Base-by-base conservation (phyloP, 129 eudicot genomes). In the Lactuca sativa region DNA sequence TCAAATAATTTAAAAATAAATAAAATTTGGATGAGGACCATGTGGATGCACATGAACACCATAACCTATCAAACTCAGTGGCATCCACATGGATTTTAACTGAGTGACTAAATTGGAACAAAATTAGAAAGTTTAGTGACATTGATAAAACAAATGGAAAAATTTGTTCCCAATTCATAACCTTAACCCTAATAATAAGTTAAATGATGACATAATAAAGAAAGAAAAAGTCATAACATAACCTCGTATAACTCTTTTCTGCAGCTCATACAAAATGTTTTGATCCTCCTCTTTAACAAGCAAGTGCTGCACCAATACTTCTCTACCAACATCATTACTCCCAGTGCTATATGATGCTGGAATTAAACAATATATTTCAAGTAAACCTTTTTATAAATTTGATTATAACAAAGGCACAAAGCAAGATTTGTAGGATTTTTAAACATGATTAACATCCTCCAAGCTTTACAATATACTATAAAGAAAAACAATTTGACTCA, bases 251-350 rank as follows among this genome's bases (percentile, higher is more conserved):
- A 75, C 36, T 78, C 93, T 82, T 82, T 86, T 86, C 90, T 76
- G 88, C 21, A 89, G 82, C 59, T 86, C 93, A n/a, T 55, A 76
- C 72, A 86, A 21, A 73, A 86, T 84, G 67, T 84, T 80, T 62
- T 56, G 80, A 59, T 89, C 88, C 71, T 79, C 83, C 59, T 83
- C 96, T 80, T 89, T 83, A 12, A 89, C 83, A 33, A 86, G 93
- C 83, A 89, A 77, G 66, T 89, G 96, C 74, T 89, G 96, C 65
- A 86, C 93, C 79, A 89, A 72, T 65, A 89, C 75, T 73, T 89
- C 92, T 75, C 84, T 77, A 37, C 80, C 86, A 68, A 32, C 89
- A 36, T 69, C 86, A 62, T 60, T 63, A 66, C 74, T 83, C 66
- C 74, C 85, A 18, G 80, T 64, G 48, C 85, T 73, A 77, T 72